Conservation (phyloP, 805 yeast genomes). For the Crinitomyces ghanaensis region DNA sequence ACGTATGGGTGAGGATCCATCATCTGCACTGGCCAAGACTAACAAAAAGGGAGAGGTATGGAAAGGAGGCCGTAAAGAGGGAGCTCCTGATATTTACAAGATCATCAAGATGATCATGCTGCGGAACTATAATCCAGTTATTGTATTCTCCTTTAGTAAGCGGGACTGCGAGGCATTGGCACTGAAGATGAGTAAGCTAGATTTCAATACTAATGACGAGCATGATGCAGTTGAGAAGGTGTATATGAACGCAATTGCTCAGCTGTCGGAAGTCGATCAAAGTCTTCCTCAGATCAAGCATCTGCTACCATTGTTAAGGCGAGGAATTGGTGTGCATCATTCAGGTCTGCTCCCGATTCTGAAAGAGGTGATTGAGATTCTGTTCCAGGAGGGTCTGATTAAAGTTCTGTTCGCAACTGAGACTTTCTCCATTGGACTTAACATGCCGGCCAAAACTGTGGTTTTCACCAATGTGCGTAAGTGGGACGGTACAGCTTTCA, state of each 20-base stretch:
- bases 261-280: slow-evolving; percentile 81
- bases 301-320: slow-evolving; percentile 72
- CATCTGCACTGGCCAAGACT: slow-evolving; percentile 42
- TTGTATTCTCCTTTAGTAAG: slow-evolving; percentile 95
- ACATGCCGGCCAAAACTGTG: slow-evolving; percentile 99
- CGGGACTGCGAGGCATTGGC: slow-evolving; percentile 95
- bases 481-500: slow-evolving; percentile 95
- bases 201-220: slow-evolving; percentile 89
- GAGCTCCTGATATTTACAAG: slow-evolving; percentile 88
- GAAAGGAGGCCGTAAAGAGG: slow-evolving; percentile 70
- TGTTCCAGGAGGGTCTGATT: slow-evolving; percentile 92
- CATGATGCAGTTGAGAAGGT: slow-evolving; percentile 83
- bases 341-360: slow-evolving; percentile 89
- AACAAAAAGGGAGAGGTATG: slow-evolving; percentile 71
- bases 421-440: slow-evolving; percentile 94
- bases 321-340: slow-evolving; percentile 99
- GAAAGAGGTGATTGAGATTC: slow-evolving; percentile 89
- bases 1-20: slow-evolving; percentile 74
- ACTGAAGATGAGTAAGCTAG: slow-evolving; percentile 87
- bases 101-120: slow-evolving; percentile 97
- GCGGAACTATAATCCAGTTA: slow-evolving; percentile 93
- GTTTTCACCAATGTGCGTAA: slow-evolving; percentile 95
- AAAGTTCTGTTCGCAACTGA: slow-evolving; percentile 96
- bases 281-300: slow-evolving; percentile 92
- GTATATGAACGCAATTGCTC: slow-evolving; percentile 77